phyloP scores from a whole-genome alignment of 1,139 yeast species.

The Suhomyces bolitotheri region DNA sequence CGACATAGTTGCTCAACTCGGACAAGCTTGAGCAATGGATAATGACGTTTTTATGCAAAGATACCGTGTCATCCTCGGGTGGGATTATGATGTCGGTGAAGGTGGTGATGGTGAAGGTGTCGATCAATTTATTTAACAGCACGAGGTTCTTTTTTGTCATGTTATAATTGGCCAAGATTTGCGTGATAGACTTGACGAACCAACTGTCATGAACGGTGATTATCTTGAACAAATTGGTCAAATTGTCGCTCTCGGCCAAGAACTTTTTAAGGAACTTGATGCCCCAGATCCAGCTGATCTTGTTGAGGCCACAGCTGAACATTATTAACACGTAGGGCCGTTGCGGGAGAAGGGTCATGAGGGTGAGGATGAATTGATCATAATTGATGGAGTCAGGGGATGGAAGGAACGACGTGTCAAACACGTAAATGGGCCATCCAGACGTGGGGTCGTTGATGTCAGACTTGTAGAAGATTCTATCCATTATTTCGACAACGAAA shows the following conservation, averaged over 20 bases:
- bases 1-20: constrained; percentile 63
- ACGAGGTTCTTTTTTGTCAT: constrained; percentile 35
- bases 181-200: constrained; percentile 80
- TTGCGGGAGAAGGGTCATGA: constrained; percentile 49
- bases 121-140: constrained; percentile 32
- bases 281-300: constrained; percentile 74
- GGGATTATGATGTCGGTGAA: constrained; percentile 10
- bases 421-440: constrained; percentile 64
- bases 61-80: background rate
- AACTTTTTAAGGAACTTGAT: constrained; percentile 70
- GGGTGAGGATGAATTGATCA: constrained; percentile 43
- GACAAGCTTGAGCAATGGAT: constrained; percentile 58
- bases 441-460: constrained; percentile 61
- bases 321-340: constrained; percentile 64
- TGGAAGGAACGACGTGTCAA: constrained; percentile 77
- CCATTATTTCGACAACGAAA: constrained; percentile 27
- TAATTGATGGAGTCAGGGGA: constrained; percentile 48
- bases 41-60: constrained; percentile 30
- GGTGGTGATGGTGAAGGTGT: constrained; percentile 25
- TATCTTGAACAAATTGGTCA: constrained; percentile 52
- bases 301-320: constrained; percentile 77
- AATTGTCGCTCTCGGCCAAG: constrained; percentile 51
- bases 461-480: constrained; percentile 59
- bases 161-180: constrained; percentile 59
- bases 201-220: constrained; percentile 91